phyloP scores from a whole-genome alignment of 257 asterid species.

The Echium plantagineum region DNA sequence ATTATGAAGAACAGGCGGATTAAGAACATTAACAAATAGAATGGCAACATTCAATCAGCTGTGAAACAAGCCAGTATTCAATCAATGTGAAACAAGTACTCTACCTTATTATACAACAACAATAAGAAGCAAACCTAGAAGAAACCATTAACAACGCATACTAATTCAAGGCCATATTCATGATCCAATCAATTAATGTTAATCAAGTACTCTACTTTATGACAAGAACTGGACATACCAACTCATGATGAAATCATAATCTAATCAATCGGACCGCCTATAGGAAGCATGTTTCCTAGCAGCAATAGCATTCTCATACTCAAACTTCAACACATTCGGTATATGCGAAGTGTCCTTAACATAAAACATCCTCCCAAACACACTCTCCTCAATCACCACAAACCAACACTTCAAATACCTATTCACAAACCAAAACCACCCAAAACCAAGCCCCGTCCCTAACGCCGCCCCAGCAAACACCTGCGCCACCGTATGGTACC shows the following conservation, averaged over 20 bases:
- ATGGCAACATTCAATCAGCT: too few relatives aligned
- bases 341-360: conserved; percentile 84
- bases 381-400: conserved; percentile 69
- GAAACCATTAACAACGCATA: too few relatives aligned
- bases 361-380: conserved; percentile 41
- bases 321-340: conserved; percentile 72
- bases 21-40: too few relatives aligned
- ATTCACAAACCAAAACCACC: conserved; percentile 85
- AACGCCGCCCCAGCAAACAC: conserved; percentile 79
- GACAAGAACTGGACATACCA: neutral
- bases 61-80: too few relatives aligned
- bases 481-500: conserved; percentile 80
- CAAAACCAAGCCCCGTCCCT: conserved; percentile 62
- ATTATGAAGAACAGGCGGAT: too few relatives aligned
- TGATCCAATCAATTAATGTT: neutral
- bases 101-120: too few relatives aligned
- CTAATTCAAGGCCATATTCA: too few relatives aligned
- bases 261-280: conserved; percentile 49
- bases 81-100: too few relatives aligned
- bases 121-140: too few relatives aligned
- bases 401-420: conserved; percentile 37
- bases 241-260: conserved; percentile 8
- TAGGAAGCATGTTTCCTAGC: conserved; percentile 69
- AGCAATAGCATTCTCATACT: conserved; percentile 67
- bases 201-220: neutral